Base-by-base conservation (phyloP, 768 basidiomycete genomes). In the Tylopilus sp. region DNA sequence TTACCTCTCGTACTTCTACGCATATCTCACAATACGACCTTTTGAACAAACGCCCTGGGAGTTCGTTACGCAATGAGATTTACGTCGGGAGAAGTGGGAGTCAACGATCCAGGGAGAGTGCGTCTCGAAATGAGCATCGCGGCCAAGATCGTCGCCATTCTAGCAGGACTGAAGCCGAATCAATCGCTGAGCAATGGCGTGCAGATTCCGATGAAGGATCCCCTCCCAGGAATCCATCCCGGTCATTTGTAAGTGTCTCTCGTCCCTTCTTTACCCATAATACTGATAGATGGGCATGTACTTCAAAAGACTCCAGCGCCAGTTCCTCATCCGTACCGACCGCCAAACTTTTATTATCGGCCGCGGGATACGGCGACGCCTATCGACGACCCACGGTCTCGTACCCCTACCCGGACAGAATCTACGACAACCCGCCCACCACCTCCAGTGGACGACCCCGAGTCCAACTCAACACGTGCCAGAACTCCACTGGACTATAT, bases 351-450 rank as follows among this genome's bases (percentile, higher is more conserved):
- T 50, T 64, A 56, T 21, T 61, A 71, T 38, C 62, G 65, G 13
- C 63, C 74, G 1, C 63, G 69, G 29, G 76, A 76, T 40, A 59
- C 59, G 43, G 54, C 61, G 48, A 63, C 60, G 33, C 66, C 72
- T 4, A 46, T 46, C n/a, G 60, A 53, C 36, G 48, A 51, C 24
- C 26, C 56, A 0, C 62, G 62, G 13, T 41, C 58, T 43, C 54
- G 48, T 19, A 59, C 62, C n/a, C 60, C 63, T 1, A 38, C 43
- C 19, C 57, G 44, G 6, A 53, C 33, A 4, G 66, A 55, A 28
- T 2, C 54, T 16, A 48, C 48, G 5, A 48, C 49, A 36, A 3
- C n/a, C 12, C 50, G 6, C 6, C 24, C 42, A 6, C 55, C 48
- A 11, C 47, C 47, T 2, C 57, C 41, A 21, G 22, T 34, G 7